Base-by-base conservation (phyloP, 1,284 basidiomycete genomes). In the Papiliotrema flavescens region DNA sequence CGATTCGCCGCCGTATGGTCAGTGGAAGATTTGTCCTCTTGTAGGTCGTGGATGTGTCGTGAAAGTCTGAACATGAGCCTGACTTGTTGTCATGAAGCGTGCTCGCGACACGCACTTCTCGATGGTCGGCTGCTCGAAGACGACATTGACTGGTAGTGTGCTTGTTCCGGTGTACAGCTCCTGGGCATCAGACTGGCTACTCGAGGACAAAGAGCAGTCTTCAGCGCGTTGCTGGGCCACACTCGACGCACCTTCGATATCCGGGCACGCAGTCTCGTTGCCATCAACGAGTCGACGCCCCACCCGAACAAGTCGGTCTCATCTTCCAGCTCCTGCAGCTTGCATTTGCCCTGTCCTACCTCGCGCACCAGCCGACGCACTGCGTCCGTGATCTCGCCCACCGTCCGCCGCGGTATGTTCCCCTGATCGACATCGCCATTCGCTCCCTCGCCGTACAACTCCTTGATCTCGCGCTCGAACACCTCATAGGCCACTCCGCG, bases 231-330 rank as follows among this genome's bases (percentile, higher is more conserved):
- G 39, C 17, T 17, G 11, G 28, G 23, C 3, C 7, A 23, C 8
- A 7, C 24, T 3, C 4, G 28, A 58, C 66, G 49, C 48, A 74
- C 72, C 49, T 61, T 64, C 13, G 60, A 54, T 17, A 75, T 57
- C 8, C 56, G 55, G 11, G 63, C 57, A 34, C 76, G 56, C 22
- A 78, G 61, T 50, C 74, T 65, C 13, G 66, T 70, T n/a, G 77
- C 74, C 59, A 73, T 69, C 20, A 78, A 63, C 22, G 77, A 79
- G 47, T 76, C 69, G 8, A 78, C 64, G 11, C 77, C 77, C 42
- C 70, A 67, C 24, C 60, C 61, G 58, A 76, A 75, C n/a, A 78
- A 61, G 53, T 77, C 76, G 11, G 62, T 68, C 13, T 69, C 63
- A 8, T 41, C 47, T 34, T 61, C 54, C 28, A 71, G 44, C 4